These are phyloP conservation scores for Coemansia sp. DNA, from an alignment of 192 early-diverging fungal species.

Conservation along the genomic window DNA sequence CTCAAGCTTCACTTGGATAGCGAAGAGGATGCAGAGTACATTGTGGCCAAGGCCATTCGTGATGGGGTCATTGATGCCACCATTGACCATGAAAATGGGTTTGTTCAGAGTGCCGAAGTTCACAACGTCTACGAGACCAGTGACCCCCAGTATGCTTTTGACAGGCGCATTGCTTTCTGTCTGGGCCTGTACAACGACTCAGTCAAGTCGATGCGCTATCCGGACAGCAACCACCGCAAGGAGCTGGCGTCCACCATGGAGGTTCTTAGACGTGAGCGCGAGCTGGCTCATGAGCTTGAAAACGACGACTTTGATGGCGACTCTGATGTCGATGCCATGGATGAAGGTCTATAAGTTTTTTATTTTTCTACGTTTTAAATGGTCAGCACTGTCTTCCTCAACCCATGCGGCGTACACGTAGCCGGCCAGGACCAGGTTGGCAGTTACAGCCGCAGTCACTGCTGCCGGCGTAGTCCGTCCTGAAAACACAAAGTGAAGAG, in stretches of 20 bases:
- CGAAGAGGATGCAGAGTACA: constrained; percentile 99
- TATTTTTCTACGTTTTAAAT: background rate
- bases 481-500: constrained; percentile 41
- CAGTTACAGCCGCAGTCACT: constrained; percentile 39
- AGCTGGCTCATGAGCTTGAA: constrained; percentile 89
- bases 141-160: constrained; percentile 94
- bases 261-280: constrained; percentile 85
- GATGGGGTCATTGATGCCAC: constrained; percentile 99
- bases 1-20: constrained; percentile 94
- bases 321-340: constrained; percentile 62
- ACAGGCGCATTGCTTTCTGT: constrained; percentile 92
- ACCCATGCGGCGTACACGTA: constrained; percentile 46
- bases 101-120: constrained; percentile 90
- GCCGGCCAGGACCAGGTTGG: constrained; percentile 42
- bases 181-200: constrained; percentile 95
- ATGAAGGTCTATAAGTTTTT: constrained; percentile 33
- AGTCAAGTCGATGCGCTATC: constrained; percentile 97
- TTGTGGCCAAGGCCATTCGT: constrained; percentile 97
- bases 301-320: constrained; percentile 76
- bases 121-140: constrained; percentile 95
- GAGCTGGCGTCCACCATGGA: constrained; percentile 78
- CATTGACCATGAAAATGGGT: constrained; percentile 90
- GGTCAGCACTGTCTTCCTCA: constrained; percentile 20
- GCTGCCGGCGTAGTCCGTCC: constrained; percentile 45
- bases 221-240: constrained; percentile 79